Evolutionary conservation across 2,329 filamentous ascomycete genomes (phyloP).

Genomic region (Lachnellula suecica): DNA sequence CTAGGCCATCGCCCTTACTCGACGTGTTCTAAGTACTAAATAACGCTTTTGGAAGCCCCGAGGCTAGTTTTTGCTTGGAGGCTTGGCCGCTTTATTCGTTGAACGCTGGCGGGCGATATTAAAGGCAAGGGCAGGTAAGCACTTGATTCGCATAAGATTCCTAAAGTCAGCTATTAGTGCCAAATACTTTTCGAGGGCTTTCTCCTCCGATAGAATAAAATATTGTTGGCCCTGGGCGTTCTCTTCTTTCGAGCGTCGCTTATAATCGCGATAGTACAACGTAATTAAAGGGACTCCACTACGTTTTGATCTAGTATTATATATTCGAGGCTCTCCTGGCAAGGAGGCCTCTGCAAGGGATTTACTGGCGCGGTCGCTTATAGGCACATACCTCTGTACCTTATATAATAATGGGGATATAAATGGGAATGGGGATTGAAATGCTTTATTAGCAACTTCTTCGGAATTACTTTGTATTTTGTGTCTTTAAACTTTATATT

Average conservation of each 20-base stretch:
- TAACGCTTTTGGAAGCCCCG: constrained; percentile 19
- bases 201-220: constrained; percentile 29
- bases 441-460: constrained; percentile 4
- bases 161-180: constrained; percentile 10
- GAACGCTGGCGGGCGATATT: constrained; percentile 7
- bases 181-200: constrained; percentile 16
- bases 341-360: constrained; percentile 16
- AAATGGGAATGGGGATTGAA: constrained; percentile 8
- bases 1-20: constrained; percentile 16
- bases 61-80: constrained; percentile 20
- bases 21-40: constrained; percentile 13
- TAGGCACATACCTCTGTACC: constrained; percentile 5
- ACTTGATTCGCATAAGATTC: constrained; percentile 14
- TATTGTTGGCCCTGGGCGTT: constrained; percentile 30
- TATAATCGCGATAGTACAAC: constrained; percentile 23
- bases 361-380: constrained; percentile 15
- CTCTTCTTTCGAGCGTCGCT: constrained; percentile 26
- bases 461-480: constrained; percentile 1
- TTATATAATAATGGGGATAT: constrained; percentile 7
- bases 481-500: not conserved
- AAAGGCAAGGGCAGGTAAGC: constrained; percentile 5
- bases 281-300: constrained; percentile 24
- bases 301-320: constrained; percentile 28
- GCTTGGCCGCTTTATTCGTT: constrained; percentile 7
- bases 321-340: constrained; percentile 22